Percentiles rank a stretch among this genome's conserved stretches.
These are phyloP conservation scores for Fagus crenata DNA, from an alignment of 306 rosid species.

Conservation along the genomic window DNA sequence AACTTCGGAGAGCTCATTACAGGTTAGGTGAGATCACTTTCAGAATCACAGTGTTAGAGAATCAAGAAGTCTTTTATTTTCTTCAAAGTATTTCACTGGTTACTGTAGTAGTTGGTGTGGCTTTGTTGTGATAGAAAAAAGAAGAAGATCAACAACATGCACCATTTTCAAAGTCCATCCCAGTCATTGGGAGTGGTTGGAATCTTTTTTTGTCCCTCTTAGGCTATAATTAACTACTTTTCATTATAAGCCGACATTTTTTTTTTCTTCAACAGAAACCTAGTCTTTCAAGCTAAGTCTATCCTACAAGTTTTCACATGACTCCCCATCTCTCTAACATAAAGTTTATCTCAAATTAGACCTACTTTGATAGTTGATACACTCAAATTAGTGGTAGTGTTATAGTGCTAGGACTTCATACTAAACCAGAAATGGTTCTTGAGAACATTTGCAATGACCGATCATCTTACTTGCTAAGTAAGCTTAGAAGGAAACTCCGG, in stretches of 20 bases:
- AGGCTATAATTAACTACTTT: background rate
- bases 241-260: background rate
- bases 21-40: constrained; percentile 20
- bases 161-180: constrained; percentile 55
- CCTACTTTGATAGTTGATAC: background rate
- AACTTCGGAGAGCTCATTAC: constrained; percentile 29
- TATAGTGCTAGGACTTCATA: constrained; percentile 19
- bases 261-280: constrained; percentile 9
- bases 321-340: background rate
- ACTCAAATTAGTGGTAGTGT: constrained; percentile 19
- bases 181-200: constrained; percentile 47
- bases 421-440: constrained; percentile 14
- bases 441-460: constrained; percentile 13
- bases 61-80: constrained; percentile 11
- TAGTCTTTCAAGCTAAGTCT: background rate
- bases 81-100: constrained; percentile 17
- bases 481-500: constrained; percentile 54
- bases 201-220: constrained; percentile 41
- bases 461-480: constrained; percentile 35
- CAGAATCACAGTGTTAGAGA: constrained; percentile 20
- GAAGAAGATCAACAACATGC: constrained; percentile 57
- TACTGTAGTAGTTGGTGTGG: constrained; percentile 50
- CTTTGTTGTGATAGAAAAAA: constrained; percentile 50
- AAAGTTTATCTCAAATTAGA: background rate
- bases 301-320: background rate